Evolutionary conservation across 306 rosid species (phyloP), one percentile per base, ranked within the genome.

Genomic region (Elaeagnus macrophylla): DNA sequence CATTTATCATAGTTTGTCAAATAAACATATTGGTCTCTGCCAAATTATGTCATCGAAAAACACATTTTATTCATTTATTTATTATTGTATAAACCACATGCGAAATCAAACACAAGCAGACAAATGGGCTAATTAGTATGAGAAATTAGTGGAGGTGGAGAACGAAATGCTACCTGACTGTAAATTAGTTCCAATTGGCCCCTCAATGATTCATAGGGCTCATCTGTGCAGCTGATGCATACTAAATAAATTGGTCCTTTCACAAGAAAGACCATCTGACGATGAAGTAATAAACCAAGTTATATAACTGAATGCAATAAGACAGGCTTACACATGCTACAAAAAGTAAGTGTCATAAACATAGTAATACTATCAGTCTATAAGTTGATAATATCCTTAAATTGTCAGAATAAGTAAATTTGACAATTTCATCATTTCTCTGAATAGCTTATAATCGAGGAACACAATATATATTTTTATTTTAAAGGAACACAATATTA

Each of bases 151-250:
- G 54, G 4, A 62, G 60, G 46, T 59, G 54, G 51, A 58, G 39
- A 72, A 54, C 32, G 4, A 55, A 74, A 56, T 69, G 67, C 67
- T 81, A 89, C 95, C 97, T 89, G 95, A 66, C 84, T 90, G 65
- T 89, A 80, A 54, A 89, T 75, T 61, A 89, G 81, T 70, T 89
- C 97, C 82, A 89, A 71, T 41, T 89, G 97, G 64, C 83, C 83
- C 59, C 81, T 79, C 56, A 86, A 68, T 42, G 97, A 83, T 65
- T 89, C 90, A 18, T 77, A 86, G 56, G 95, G 95, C 72, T 86
- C 97, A 70, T 86, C 95, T 7, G 97, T 89, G 76, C 94, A 86
- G 82, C 90, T 79, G 76, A 89, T 89, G 79, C 97, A 89, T 58
- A 86, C 97, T 20, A 89, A 72, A 80, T 89, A 89, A 71, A 89